Conservation (phyloP, 2,329 filamentous ascomycete genomes). For the Macrophomina tecta region DNA sequence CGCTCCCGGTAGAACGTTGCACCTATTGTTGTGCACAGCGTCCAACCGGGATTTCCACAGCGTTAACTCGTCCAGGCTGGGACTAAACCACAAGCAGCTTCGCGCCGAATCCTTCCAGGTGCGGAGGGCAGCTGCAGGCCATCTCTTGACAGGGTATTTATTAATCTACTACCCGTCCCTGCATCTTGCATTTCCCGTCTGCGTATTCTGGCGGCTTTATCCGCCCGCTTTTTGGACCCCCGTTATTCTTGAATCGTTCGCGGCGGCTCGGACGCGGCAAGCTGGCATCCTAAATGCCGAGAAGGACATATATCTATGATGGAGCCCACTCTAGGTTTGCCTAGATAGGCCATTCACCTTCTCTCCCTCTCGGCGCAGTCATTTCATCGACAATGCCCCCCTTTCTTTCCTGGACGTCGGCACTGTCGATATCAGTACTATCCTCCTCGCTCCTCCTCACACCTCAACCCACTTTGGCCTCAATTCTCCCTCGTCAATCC, state of each 20-base stretch:
- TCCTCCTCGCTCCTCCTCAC: background rate
- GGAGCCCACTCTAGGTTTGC: background rate
- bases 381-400: background rate
- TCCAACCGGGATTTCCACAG: background rate
- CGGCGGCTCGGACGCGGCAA: background rate
- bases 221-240: background rate
- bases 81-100: background rate
- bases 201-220: background rate
- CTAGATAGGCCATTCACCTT: background rate
- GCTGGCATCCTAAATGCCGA: background rate
- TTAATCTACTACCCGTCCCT: conserved; percentile 9
- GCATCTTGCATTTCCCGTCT: background rate
- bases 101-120: conserved; percentile 1
- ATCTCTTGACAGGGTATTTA: background rate
- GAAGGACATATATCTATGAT: background rate
- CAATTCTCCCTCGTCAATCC: background rate
- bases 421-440: background rate
- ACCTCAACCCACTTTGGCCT: background rate
- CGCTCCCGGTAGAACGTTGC: background rate
- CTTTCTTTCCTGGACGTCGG: background rate
- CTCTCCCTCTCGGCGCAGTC: background rate
- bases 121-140: background rate
- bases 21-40: background rate
- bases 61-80: background rate
- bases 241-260: background rate